Conservation (phyloP, 257 asterid species). For the Capsicum rhomboideum region DNA sequence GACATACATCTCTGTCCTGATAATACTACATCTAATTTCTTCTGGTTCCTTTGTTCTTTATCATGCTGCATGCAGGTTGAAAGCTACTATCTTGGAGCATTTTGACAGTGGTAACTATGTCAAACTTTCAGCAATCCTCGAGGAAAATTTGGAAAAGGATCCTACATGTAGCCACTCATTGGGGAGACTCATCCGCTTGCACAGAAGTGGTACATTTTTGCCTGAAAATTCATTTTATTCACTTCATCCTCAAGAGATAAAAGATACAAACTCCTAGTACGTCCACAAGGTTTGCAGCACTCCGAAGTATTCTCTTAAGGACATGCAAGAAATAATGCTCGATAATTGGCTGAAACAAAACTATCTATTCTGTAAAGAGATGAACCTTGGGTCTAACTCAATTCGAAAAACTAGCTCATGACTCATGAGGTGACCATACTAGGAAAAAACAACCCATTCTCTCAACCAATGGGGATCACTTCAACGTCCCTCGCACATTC, state of each 20-base stretch:
- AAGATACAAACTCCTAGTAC: neutral
- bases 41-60: conserved; percentile 5
- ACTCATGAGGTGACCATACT: neutral
- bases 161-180: conserved; percentile 70
- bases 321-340: neutral
- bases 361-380: neutral
- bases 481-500: neutral
- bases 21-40: neutral
- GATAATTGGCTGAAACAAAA: neutral
- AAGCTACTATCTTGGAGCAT: conserved; percentile 61
- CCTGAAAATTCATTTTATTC: neutral
- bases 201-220: conserved; percentile 43
- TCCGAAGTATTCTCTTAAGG: neutral
- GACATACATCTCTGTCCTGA: neutral
- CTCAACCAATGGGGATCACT: neutral
- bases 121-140: conserved; percentile 42
- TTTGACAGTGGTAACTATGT: conserved; percentile 43
- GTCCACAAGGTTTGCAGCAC: neutral
- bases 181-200: conserved; percentile 53
- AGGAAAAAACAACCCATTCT: neutral
- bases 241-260: neutral
- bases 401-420: neutral
- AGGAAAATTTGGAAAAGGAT: conserved; percentile 67
- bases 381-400: neutral
- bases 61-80: conserved; percentile 58